These are phyloP conservation scores for Candida orba DNA, from an alignment of 805 yeast species.

Conservation along the genomic window DNA sequence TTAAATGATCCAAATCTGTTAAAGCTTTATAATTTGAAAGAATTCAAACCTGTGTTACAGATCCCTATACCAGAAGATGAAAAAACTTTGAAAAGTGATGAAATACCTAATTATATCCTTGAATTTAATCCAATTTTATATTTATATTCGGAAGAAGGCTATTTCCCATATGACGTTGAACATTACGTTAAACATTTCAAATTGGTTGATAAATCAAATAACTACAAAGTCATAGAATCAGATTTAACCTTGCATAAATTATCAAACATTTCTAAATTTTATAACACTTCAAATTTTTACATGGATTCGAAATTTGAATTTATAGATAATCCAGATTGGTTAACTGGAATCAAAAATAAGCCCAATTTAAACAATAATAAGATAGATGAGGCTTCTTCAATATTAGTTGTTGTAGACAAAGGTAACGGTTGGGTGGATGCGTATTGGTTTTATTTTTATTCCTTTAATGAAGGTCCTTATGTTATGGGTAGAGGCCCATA, in stretches of 20 bases:
- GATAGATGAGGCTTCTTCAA: slow-evolving; percentile 71
- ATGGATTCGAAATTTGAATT: slow-evolving; percentile 69
- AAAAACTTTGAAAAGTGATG: slow-evolving; percentile 40
- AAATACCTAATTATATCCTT: slow-evolving; percentile 55
- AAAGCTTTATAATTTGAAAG: slow-evolving; percentile 5
- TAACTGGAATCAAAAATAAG: slow-evolving; percentile 60
- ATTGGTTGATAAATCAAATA: slow-evolving; percentile 34
- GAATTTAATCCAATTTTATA: slow-evolving; percentile 75
- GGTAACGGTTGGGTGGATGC: slow-evolving; percentile 95
- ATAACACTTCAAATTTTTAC: slow-evolving; percentile 33
- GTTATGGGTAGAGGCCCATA: slow-evolving; percentile 98
- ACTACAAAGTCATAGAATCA: slow-evolving; percentile 32
- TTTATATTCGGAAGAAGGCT: slow-evolving; percentile 81
- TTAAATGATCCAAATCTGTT: slow-evolving; percentile 1
- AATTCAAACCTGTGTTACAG: slow-evolving; percentile 30
- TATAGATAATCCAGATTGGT: slow-evolving; percentile 72
- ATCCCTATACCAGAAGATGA: slow-evolving; percentile 27
- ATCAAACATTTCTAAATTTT: slow-evolving; percentile 22
- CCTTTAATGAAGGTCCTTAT: slow-evolving; percentile 91
- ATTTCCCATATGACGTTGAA: slow-evolving; percentile 74
- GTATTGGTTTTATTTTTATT: slow-evolving; percentile 92
- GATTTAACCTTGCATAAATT: slow-evolving; percentile 24
- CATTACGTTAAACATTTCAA: slow-evolving; percentile 64
- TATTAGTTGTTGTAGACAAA: slow-evolving; percentile 78
- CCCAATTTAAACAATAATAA: slow-evolving; percentile 71